Percentiles rank a stretch among this genome's conserved stretches.
These are phyloP conservation scores for Tubosaeta brunneosetosa DNA, from an alignment of 768 basidiomycete genomes.

Conservation along the genomic window DNA sequence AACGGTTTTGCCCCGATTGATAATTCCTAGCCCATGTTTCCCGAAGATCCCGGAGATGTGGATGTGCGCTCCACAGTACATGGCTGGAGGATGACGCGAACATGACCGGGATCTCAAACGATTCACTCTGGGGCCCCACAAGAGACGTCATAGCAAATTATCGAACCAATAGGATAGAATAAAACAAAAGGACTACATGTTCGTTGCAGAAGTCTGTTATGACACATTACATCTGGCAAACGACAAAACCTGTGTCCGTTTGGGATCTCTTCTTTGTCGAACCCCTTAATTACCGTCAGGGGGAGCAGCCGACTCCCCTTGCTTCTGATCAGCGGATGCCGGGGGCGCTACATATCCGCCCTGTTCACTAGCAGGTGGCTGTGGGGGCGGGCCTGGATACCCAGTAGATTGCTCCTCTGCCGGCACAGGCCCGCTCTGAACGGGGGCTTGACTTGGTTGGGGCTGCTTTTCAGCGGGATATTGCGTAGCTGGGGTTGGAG, in stretches of 20 bases:
- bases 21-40: slow-evolving; percentile 74
- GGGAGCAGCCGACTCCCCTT: background rate
- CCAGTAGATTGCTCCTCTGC: background rate
- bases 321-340: background rate
- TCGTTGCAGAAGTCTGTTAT: background rate
- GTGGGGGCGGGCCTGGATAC: background rate
- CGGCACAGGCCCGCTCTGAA: background rate
- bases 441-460: background rate
- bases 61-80: slow-evolving; percentile 77
- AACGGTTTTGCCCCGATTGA: background rate
- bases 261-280: background rate
- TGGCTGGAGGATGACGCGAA: slow-evolving; percentile 62
- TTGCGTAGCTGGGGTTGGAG: background rate
- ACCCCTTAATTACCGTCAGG: background rate
- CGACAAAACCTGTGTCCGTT: background rate
- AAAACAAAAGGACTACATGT: background rate
- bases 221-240: too few relatives aligned
- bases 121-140: background rate
- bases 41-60: slow-evolving; percentile 78
- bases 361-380: background rate
- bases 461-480: background rate
- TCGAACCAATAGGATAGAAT: background rate
- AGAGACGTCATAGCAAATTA: background rate
- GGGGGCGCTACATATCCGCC: background rate
- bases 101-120: background rate